Evolutionary conservation across 176 grass and related monocot genomes (phyloP).

Genomic region (Hsuehochloa calcarea): DNA sequence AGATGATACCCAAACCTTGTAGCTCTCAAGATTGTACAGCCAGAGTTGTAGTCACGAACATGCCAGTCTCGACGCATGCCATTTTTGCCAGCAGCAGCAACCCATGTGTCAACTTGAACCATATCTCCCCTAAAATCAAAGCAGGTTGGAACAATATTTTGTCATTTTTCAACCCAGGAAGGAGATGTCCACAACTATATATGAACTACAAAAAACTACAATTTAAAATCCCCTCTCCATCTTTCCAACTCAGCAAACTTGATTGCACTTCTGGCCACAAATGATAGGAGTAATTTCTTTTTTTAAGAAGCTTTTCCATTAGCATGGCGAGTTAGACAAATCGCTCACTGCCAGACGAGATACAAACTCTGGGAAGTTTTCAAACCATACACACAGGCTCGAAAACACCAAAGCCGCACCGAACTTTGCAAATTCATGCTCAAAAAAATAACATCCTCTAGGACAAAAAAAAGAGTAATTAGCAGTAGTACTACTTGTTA

Average conservation of each 20-base stretch:
- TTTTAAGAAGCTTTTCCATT: too few relatives aligned
- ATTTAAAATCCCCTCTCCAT: neutral
- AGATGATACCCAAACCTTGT: conserved; percentile 57
- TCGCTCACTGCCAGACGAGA: too few relatives aligned
- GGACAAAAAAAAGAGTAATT: too few relatives aligned
- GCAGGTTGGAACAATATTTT: neutral
- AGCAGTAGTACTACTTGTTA: too few relatives aligned
- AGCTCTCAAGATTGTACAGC: conserved; percentile 76
- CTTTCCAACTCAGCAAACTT: neutral
- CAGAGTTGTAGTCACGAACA: conserved; percentile 75
- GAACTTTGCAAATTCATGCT: too few relatives aligned
- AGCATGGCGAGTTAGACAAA: too few relatives aligned
- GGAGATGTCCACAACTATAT: neutral
- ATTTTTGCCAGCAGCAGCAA: conserved; percentile 90
- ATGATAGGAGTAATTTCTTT: neutral
- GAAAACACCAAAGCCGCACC: too few relatives aligned
- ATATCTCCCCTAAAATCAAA: conserved; percentile 76
- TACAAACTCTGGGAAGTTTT: too few relatives aligned
- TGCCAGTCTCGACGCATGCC: conserved; percentile 98
- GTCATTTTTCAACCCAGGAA: neutral
- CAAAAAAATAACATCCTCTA: too few relatives aligned
- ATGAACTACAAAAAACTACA: neutral
- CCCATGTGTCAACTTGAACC: conserved; percentile 96
- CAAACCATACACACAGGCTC: too few relatives aligned
- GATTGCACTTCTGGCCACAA: neutral